Base-by-base conservation (phyloP, 2,329 filamentous ascomycete genomes). In the Calonectria henricotiae region DNA sequence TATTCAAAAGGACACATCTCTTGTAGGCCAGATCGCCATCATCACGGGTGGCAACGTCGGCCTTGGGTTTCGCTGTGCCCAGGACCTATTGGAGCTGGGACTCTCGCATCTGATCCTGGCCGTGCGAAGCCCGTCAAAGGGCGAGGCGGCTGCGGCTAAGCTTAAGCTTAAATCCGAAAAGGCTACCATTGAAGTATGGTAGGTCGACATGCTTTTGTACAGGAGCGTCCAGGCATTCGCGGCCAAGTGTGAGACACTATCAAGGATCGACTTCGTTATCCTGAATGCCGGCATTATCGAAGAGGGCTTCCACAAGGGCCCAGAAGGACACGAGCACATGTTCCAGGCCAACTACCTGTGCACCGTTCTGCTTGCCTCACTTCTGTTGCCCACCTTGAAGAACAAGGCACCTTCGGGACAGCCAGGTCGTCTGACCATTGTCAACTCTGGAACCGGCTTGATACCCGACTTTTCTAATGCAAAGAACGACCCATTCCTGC, bases 21-120 rank as follows among this genome's bases (percentile, higher is more conserved):
- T 86, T 15, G 74, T 78, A 1, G 79, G 80, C 1, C 78, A 84
- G 67, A 82, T 82, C 0, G 84, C 84, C 55, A 85, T 89, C 46
- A 79, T 89, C 15, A 88, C 87, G 0, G 88, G 88, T 1, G 78
- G 82, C 23, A 89, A 87, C 69, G 78, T 75, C 0, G 88, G 88
- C 0, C 78, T 89, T 0, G 87, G 88, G 0, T 80, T 86, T n/a
- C 84, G 86, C 68, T 77, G 83, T 0, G 79, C 82, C 15, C 75
- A 78, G 0, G 83, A 85, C 46, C 79, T 88, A 30, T 79, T 85
- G 2, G 71, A 75, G 0, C 72, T 84, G 9, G 76, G 78, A 1
- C 78, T 87, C 13, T 82, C 81, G 2, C 82, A 80, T 25, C 77
- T 89, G 11, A 83, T 89, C 67, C 76, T 89, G 4, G 85, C 82